Evolutionary conservation across 2,329 filamentous ascomycete genomes (phyloP).

Genomic region (Akanthomyces dipterigenus): DNA sequence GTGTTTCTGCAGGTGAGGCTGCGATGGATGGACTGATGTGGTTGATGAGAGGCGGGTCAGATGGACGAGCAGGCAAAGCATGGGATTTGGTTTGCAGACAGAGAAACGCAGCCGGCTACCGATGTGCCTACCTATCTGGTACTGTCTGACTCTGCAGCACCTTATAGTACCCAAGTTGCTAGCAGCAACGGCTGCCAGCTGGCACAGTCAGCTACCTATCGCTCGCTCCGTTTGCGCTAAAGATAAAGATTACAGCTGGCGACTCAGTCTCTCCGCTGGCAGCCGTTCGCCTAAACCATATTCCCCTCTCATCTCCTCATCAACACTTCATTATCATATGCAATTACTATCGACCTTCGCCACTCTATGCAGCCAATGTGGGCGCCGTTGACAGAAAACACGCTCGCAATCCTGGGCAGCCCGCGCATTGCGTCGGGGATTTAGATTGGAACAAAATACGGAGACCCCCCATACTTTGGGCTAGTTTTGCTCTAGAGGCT

Average conservation of each 20-base stretch:
- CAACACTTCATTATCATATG: neutral
- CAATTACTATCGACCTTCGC: slow-evolving; percentile 1
- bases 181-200: neutral
- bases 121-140: too few species aligned
- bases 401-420: neutral
- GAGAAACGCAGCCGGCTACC: too few species aligned
- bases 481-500: neutral
- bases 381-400: neutral
- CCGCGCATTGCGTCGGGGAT: neutral
- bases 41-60: neutral
- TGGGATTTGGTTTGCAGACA: too few species aligned
- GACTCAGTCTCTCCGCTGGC: neutral
- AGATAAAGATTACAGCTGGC: neutral
- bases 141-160: too few species aligned
- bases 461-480: neutral
- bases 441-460: slow-evolving; percentile 6
- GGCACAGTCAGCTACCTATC: neutral
- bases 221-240: neutral
- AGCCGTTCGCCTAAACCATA: neutral
- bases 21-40: neutral
- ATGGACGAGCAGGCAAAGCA: neutral
- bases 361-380: slow-evolving; percentile 1
- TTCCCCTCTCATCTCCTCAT: neutral
- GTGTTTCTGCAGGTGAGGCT: slow-evolving; percentile 10
- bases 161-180: too few species aligned